Evolutionary conservation across 106 monocot genomes (phyloP).

Genomic region (Dendrobium chrysotoxum): DNA sequence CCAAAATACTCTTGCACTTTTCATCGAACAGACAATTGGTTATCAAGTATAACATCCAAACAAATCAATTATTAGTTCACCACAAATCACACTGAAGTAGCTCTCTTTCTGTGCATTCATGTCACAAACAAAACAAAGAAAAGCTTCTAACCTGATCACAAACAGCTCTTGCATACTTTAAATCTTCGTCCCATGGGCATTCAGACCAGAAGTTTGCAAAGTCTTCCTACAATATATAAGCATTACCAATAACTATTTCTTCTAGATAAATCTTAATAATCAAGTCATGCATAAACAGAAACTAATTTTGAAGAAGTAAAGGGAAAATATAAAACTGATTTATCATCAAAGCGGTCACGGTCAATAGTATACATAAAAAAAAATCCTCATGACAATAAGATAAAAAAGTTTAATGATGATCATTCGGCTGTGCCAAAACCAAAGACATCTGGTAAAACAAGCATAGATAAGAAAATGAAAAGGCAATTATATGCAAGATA

Average conservation of each 20-base stretch:
- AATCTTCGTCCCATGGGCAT: constrained; percentile 97
- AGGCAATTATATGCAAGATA: too few relatives aligned
- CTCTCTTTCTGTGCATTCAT: not conserved
- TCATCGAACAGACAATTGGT: not conserved
- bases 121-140: not conserved
- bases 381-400: not conserved
- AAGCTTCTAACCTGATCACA: constrained; percentile 67
- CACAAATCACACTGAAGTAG: constrained; percentile 2
- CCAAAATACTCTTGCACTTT: too few relatives aligned
- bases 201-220: constrained; percentile 94
- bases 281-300: not conserved
- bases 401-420: not conserved
- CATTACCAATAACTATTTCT: not conserved
- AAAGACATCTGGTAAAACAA: not conserved
- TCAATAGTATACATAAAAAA: not conserved
- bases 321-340: not conserved
- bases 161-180: constrained; percentile 85
- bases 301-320: not conserved
- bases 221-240: constrained; percentile 70
- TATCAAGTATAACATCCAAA: not conserved
- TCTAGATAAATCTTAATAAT: not conserved
- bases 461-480: not conserved
- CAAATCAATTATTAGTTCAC: not conserved
- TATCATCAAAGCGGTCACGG: not conserved
- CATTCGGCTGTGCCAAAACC: not conserved